Percentiles rank a stretch among this genome's conserved stretches.
These are phyloP conservation scores for Pachyrhizus erosus DNA, from an alignment of 306 rosid genomes.

Conservation along the genomic window DNA sequence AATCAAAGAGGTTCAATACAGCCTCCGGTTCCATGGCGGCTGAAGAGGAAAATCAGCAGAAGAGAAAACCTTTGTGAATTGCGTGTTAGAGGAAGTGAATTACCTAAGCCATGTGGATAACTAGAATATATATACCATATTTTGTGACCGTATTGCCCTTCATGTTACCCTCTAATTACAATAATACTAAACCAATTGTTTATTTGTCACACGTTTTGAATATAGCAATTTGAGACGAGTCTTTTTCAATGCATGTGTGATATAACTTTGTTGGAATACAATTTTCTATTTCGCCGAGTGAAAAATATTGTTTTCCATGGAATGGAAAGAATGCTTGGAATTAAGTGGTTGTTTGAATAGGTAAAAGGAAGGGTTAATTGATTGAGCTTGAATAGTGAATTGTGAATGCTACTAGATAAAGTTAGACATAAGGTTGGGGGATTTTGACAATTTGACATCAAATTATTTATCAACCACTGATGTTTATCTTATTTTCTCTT, in stretches of 20 bases:
- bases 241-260: conserved; percentile 10
- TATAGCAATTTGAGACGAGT: background rate
- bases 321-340: background rate
- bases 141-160: conserved; percentile 55
- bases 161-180: conserved; percentile 5
- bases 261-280: conserved; percentile 7
- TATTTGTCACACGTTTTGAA: conserved; percentile 55
- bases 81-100: background rate
- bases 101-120: background rate
- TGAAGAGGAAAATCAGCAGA: background rate
- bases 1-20: conserved; percentile 60
- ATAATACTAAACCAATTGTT: background rate
- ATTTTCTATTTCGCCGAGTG: conserved; percentile 15
- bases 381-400: conserved; percentile 21
- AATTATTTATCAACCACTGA: background rate
- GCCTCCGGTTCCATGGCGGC: conserved; percentile 67
- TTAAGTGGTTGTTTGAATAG: conserved; percentile 30
- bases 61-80: background rate
- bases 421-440: conserved; percentile 17
- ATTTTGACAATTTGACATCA: background rate
- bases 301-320: conserved; percentile 9
- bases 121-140: conserved; percentile 4
- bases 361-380: conserved; percentile 8
- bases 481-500: conserved; percentile 9
- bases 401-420: conserved; percentile 34